Evolutionary conservation across 768 basidiomycete genomes (phyloP).

Genomic region (Suillus subalutaceus): DNA sequence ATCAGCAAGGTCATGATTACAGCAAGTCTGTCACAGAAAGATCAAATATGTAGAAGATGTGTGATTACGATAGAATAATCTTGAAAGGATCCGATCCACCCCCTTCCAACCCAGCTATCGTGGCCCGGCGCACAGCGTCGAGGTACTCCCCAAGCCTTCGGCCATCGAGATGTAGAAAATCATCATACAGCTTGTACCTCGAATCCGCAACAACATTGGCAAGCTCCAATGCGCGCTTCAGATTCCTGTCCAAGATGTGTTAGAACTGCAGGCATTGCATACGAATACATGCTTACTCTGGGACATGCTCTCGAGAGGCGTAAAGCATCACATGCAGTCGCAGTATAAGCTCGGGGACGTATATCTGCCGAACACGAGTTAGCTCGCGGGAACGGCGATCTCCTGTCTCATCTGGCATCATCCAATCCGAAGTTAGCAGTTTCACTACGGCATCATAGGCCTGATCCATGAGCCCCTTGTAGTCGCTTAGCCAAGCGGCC

Average conservation of each 20-base stretch:
- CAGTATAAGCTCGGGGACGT: slow-evolving; percentile 87
- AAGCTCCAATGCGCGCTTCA: slow-evolving; percentile 74
- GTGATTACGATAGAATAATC: slow-evolving; percentile 33
- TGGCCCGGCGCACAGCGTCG: slow-evolving; percentile 67
- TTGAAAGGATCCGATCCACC: slow-evolving; percentile 81
- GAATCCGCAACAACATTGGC: slow-evolving; percentile 92
- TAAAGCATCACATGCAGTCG: slow-evolving; percentile 77
- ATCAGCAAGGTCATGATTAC: neutral
- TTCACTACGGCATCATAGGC: slow-evolving; percentile 67
- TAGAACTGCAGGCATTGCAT: neutral
- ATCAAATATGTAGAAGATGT: neutral
- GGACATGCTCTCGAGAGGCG: slow-evolving; percentile 52
- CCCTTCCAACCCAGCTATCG: slow-evolving; percentile 69
- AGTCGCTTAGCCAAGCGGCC: slow-evolving; percentile 64
- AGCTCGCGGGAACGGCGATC: slow-evolving; percentile 68
- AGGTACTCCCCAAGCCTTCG: slow-evolving; percentile 74
- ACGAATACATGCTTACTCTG: slow-evolving; percentile 53
- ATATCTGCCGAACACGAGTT: slow-evolving; percentile 82
- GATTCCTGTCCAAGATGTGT: slow-evolving; percentile 51
- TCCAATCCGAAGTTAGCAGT: slow-evolving; percentile 78
- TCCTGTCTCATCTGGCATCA: slow-evolving; percentile 55
- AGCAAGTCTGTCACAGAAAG: neutral
- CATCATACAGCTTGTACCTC: slow-evolving; percentile 81
- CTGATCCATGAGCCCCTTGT: slow-evolving; percentile 62
- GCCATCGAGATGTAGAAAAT: slow-evolving; percentile 68